Base-by-base conservation (phyloP, 805 yeast genomes). In the Kazachstania africana region DNA sequence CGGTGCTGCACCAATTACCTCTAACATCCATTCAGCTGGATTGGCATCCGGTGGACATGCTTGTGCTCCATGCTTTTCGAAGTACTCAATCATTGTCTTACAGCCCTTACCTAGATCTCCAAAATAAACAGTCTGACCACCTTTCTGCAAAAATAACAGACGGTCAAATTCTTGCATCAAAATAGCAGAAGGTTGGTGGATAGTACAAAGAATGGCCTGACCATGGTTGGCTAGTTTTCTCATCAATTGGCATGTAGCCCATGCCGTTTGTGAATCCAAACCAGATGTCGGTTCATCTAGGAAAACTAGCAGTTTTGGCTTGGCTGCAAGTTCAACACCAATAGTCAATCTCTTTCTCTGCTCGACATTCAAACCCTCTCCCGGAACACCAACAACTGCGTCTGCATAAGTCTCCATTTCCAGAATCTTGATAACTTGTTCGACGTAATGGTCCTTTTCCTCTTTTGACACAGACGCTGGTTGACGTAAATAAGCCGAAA, bases 11-110 rank as follows among this genome's bases (percentile, higher is more conserved):
- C 87, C 85, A 45, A 78, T 78, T 39, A 76, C 80, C 39, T 79
- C 79, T 57, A 84, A 63, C 94, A 84, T 84, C 91, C 93, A 84
- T 60, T 83, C 94, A 10, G 87, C 88, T 20, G 88, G 91, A 42
- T 80, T 80, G 4, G 82, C 84, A 26, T 65, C 63, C 5, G 63
- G 59, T 14, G 87, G 85, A 59, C 87, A 79, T 34, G 62, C 60
- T 16, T 65, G 68, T 26, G 85, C 72, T 33, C 84, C 85, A 40
- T 77, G 55, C 4, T 53, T 50, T 52, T 78, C 84, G 45, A 79
- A 78, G 49, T 78, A 78, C 31, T 68, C 56, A 35, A 77, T 75
- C 60, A 78, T 62, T 3, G 71, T 63, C 27, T 53, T 48, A 44
- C 72, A 74, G 43, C 74, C 68, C 23, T 65, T 54, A 34, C 88